Base-by-base conservation (phyloP, 306 rosid species). In the Inga oerstediana region DNA sequence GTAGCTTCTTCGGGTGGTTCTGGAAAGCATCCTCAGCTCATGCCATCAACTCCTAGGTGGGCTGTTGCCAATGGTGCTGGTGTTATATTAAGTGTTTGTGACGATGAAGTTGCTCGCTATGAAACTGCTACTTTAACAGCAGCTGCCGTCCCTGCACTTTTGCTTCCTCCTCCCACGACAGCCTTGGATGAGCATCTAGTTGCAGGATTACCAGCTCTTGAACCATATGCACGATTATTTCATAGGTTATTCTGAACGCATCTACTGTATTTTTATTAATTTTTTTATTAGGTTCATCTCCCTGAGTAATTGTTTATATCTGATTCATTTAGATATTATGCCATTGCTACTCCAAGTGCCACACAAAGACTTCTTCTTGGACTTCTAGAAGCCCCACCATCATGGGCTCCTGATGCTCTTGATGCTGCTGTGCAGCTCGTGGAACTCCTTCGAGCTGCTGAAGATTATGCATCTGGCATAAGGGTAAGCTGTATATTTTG, bases 381-480 rank as follows among this genome's bases (percentile, higher is more conserved):
- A 80, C 99, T 96, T 84, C 86, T 96, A 77, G 99, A 96, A 90
- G 99, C 99, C 75, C 99, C 99, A 9, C 99, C 99, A 30, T 96
- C 99, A 5, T 96, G 99, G 99, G 99, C 99, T 83, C 99, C 99
- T 17, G 99, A 96, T 89, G 99, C 99, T 76, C 99, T 96, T 74
- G 99, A 96, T 87, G 99, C 99, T 30, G 97, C 98, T 74, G 98
- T 96, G 69, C 99, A 96, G 89, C 98, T 96, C 70, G 99, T 96
- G 88, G 98, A 94, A 80, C 99, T 96, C 54, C 99, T 96, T 78
- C 97, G 99, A 73, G 98, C 99, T 87, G 99, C 99, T 80, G 99
- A 96, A 88, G 99, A 96, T 85, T 96, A 94, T 88, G 98, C 98
- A 56, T 86, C 98, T 83, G 99, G 99, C 80, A 92, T 94, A 81